Evolutionary conservation across 176 grass and related monocot genomes (phyloP), one percentile per base, ranked within the genome.

Genomic region (Zoysia japonica): DNA sequence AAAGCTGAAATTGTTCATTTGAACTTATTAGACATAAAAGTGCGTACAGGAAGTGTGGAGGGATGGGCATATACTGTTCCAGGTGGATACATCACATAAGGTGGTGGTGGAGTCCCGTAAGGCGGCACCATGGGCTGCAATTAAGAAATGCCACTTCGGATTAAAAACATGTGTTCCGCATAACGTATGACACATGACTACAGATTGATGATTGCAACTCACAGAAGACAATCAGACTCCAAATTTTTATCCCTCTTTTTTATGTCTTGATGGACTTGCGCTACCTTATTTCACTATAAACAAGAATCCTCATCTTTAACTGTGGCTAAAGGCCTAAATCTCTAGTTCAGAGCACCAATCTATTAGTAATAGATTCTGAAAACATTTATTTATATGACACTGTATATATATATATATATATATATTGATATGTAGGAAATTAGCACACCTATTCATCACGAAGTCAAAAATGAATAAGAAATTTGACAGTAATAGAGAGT

Each of bases 61-160:
- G 92, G 90, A 71, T 94, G 96, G 60, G 96, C 87, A 82, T 98
- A 98, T 76, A 94, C 88, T 78, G 91, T 93, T 87, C 92, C 90
- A 77, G 92, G 92, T 78, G 96, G 96, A 87, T 98, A 98, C 90
- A 93, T 93, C 78, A 94, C 57, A 89, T 94, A 98, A 60, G 87
- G 87, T 80, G 89, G 88, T 82, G 88, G 79, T 11, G 85, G 88
- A 7, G 84, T 93, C 39, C 89, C 91, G 52, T 93, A 97, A 74
- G 93, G 92, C 78, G 87, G 89, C 79, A 98, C 91, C 80, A 94
- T 85, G 63, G 81, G 88, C 96, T 94, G 88, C 71, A 90, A 81
- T 81, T 74, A 54, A 75, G 41, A 70, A 44, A 38, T 3, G 37
- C 17, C 70, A 78, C 68, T 86, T 84, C 71, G 3, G 56, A 61